Base-by-base conservation (phyloP, 306 rosid genomes). In the Dalbergia cultrata region DNA sequence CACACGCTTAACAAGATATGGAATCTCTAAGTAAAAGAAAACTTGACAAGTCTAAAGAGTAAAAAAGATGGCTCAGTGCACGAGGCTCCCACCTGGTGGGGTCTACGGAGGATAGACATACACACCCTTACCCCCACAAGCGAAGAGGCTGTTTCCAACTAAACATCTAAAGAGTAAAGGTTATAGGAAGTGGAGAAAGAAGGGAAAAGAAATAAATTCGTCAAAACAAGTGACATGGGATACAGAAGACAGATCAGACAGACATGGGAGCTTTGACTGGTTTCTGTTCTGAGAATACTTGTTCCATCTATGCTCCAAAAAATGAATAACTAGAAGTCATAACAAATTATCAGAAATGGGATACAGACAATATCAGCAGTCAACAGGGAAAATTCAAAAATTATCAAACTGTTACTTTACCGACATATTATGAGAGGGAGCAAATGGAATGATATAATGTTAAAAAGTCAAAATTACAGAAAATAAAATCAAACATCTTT, bases 211-310 rank as follows among this genome's bases (percentile, higher is more conserved):
- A n/a, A n/a, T 22, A 54, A 54, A 54, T 11, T 63, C n/a, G 17
- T 50, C 5, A 45, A 45, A 49, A 8, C 31, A 63, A 50, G 26
- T 13, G 12, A 66, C 35, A 45, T 12, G 13, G 41, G 59, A 43
- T 62, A 66, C 16, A 66, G 67, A 39, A 56, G 47, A 53, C 61
- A 75, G 26, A 75, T 43, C 67, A 62, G 34, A 54, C 13, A 63
- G 9, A 50, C 19, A 34, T 14, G 3, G 22, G 13, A 58, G 31
- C 26, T 17, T 59, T 14, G 22, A 3, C 33, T 61, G 17, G 34
- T 26, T 61, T 60, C 13, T 45, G 8, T 61, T 44, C 31, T 13
- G 58, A 60, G 16, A 58, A 6, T 59, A 44, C 8, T 14, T 22
- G 12, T 59, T 59, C 56, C 57, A 63, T 33, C 37, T 47, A 17